Percentiles rank a stretch among this genome's conserved stretches.
These are phyloP conservation scores for Tolypocladium ovalisporum DNA, from an alignment of 2,329 filamentous ascomycete species.

Conservation along the genomic window DNA sequence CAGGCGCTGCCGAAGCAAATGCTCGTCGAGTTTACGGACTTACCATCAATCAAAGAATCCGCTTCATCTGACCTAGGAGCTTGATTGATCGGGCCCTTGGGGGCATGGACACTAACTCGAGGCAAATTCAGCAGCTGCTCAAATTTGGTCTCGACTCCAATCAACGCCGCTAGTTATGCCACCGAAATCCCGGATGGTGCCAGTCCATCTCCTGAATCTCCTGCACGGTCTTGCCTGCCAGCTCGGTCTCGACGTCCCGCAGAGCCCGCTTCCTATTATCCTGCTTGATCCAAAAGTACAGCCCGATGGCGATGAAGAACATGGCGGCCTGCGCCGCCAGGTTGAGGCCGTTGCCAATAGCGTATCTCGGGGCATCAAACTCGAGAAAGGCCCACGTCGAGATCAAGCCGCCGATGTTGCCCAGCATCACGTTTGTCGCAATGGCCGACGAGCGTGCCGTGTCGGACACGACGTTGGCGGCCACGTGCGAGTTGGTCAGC, in stretches of 20 bases:
- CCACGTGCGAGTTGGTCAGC: constrained; percentile 53
- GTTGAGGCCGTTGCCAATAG: constrained; percentile 62
- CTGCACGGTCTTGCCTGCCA: constrained; percentile 42
- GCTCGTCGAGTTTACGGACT: too few relatives aligned
- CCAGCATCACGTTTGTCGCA: constrained; percentile 42
- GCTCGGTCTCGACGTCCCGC: constrained; percentile 43
- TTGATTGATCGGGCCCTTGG: too few relatives aligned
- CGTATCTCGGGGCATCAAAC: constrained; percentile 52
- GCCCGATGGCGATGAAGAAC: constrained; percentile 34
- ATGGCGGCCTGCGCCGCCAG: constrained; percentile 48
- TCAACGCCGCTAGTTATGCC: constrained; percentile 22
- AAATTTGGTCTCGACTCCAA: background rate
- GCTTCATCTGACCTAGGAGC: too few relatives aligned
- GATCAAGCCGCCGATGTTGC: constrained; percentile 43
- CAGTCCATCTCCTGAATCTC: constrained; percentile 53
- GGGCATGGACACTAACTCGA: too few relatives aligned
- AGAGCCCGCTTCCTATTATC: constrained; percentile 50
- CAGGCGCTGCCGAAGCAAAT: too few relatives aligned
- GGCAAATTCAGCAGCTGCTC: too few relatives aligned
- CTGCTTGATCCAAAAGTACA: constrained; percentile 49
- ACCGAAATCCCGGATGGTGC: constrained; percentile 57
- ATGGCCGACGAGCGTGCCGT: constrained; percentile 53
- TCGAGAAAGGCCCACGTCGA: constrained; percentile 55
- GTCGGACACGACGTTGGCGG: constrained; percentile 59
- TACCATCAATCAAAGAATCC: too few relatives aligned